These are phyloP conservation scores for Candida fluviatilis DNA, from an alignment of 805 yeast genomes.

Conservation along the genomic window DNA sequence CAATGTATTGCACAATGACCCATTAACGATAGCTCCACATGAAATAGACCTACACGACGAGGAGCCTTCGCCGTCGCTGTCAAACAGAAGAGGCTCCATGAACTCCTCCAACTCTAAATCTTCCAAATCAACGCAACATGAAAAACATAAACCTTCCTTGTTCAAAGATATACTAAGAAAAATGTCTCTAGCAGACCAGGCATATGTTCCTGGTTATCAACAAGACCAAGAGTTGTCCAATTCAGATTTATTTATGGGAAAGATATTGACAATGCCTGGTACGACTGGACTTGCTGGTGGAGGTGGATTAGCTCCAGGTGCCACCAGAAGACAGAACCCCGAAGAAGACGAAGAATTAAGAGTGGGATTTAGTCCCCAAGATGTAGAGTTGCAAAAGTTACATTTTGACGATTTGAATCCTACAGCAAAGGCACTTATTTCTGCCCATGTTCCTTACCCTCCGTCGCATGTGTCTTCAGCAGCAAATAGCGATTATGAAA, in stretches of 20 bases:
- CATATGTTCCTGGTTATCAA: slow-evolving; percentile 17
- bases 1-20: neutral
- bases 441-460: slow-evolving; percentile 38
- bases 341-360: slow-evolving; percentile 34
- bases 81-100: slow-evolving; percentile 10
- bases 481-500: slow-evolving; percentile 5
- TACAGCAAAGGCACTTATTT: slow-evolving; percentile 54
- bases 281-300: slow-evolving; percentile 29
- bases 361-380: slow-evolving; percentile 23
- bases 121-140: slow-evolving; percentile 7
- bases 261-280: slow-evolving; percentile 23
- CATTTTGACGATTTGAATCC: slow-evolving; percentile 40
- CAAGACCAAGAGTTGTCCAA: slow-evolving; percentile 16
- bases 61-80: neutral
- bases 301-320: slow-evolving; percentile 43
- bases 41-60: neutral
- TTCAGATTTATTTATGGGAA: slow-evolving; percentile 37
- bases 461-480: slow-evolving; percentile 7
- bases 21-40: neutral
- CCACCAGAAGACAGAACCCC: slow-evolving; percentile 20
- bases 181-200: slow-evolving; percentile 32
- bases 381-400: slow-evolving; percentile 43
- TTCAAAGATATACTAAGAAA: slow-evolving; percentile 30
- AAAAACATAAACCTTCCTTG: slow-evolving; percentile 6
- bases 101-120: slow-evolving; percentile 11